Evolutionary conservation across 257 asterid species (phyloP).

Genomic region (Solanum paucissectum): DNA sequence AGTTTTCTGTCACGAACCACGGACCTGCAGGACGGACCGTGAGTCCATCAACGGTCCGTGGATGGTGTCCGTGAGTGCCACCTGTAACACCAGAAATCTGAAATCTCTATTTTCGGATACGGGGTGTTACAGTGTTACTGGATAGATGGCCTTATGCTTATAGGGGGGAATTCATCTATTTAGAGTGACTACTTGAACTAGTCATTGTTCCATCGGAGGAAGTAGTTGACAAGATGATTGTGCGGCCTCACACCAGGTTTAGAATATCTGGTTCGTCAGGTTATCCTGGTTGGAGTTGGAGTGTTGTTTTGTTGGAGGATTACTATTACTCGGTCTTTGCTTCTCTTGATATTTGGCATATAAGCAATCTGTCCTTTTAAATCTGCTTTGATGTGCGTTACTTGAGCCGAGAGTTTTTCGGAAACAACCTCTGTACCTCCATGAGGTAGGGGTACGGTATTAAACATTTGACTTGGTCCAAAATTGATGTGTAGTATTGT

Average conservation of each 20-base stretch:
- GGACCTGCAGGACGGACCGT: too few relatives aligned
- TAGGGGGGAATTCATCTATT: not conserved
- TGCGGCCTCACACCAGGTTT: not conserved
- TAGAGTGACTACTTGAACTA: not conserved
- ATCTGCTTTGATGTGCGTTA: not conserved
- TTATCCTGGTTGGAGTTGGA: not conserved
- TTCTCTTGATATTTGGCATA: not conserved
- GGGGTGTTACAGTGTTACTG: not conserved
- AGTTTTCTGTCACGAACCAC: too few relatives aligned
- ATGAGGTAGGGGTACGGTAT: not conserved
- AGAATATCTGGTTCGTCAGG: not conserved
- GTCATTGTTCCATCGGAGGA: not conserved
- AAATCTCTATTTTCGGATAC: too few relatives aligned
- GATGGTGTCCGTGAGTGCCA: too few relatives aligned
- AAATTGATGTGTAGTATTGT: not conserved
- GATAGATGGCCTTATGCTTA: not conserved
- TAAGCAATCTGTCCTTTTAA: not conserved
- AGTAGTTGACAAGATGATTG: not conserved
- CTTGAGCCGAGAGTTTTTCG: not conserved
- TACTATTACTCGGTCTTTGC: not conserved
- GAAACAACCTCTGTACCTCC: not conserved
- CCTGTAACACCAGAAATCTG: too few relatives aligned
- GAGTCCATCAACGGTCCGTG: too few relatives aligned
- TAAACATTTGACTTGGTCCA: not conserved
- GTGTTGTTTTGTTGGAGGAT: not conserved